Evolutionary conservation across 2,329 filamentous ascomycete species (phyloP).

Genomic region (Penicillium sp.): DNA sequence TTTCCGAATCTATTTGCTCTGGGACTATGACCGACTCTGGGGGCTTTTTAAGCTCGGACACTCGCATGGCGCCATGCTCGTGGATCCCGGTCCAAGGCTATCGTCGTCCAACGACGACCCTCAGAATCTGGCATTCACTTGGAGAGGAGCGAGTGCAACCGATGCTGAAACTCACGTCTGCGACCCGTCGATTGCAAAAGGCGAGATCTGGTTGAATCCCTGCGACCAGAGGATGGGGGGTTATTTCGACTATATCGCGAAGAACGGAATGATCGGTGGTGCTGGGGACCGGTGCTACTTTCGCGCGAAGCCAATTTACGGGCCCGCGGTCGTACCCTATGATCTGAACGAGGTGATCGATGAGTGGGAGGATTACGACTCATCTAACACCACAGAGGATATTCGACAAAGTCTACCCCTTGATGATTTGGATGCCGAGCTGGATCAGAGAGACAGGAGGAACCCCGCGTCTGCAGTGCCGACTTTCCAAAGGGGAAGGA

Average conservation of each 20-base stretch:
- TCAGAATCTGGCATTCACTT: constrained; percentile 2
- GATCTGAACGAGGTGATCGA: constrained; percentile 12
- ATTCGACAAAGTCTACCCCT: constrained; percentile 8
- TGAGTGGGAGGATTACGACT: constrained; percentile 8
- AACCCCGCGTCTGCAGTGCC: neutral
- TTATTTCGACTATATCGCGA: constrained; percentile 5
- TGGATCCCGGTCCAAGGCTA: constrained; percentile 5
- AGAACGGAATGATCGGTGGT: neutral
- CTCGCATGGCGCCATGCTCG: constrained; percentile 1
- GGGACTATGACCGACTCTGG: constrained; percentile 20
- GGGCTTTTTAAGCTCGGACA: constrained; percentile 10
- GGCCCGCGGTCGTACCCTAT: constrained; percentile 8
- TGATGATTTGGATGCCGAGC: neutral
- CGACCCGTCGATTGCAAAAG: constrained; percentile 2
- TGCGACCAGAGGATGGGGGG: neutral
- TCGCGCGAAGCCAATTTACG: neutral
- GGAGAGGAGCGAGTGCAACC: constrained; percentile 3
- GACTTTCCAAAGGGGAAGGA: neutral
- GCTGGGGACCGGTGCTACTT: neutral
- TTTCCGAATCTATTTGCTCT: constrained; percentile 5
- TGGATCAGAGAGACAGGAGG: neutral
- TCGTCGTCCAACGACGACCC: neutral
- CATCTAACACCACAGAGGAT: neutral
- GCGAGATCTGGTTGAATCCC: constrained; percentile 9
- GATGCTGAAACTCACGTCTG: neutral